Evolutionary conservation across 768 basidiomycete genomes (phyloP).

Genomic region (Tulasnella sp.): DNA sequence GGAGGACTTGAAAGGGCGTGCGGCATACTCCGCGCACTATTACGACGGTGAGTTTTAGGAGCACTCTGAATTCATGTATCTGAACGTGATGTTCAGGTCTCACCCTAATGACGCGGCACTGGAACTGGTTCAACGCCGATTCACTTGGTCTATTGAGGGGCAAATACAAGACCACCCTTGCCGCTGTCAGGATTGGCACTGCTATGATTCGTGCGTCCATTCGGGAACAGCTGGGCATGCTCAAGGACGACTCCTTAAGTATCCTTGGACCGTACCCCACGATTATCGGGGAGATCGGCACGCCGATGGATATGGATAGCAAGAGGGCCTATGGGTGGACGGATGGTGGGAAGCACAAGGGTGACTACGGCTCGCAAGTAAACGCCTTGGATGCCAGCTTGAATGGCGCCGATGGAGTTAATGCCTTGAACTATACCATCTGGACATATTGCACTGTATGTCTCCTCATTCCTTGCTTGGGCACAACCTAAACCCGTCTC

Average conservation of each 20-base stretch:
- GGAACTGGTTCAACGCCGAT: slow-evolving; percentile 94
- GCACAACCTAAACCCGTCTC: background rate
- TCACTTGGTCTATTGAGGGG: slow-evolving; percentile 84
- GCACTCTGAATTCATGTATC: background rate
- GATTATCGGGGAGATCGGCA: slow-evolving; percentile 91
- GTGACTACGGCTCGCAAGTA: slow-evolving; percentile 42
- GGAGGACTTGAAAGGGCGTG: slow-evolving; percentile 47
- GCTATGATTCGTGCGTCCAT: slow-evolving; percentile 65
- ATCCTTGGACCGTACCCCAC: slow-evolving; percentile 63
- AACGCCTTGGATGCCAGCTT: slow-evolving; percentile 78
- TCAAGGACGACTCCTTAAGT: slow-evolving; percentile 60
- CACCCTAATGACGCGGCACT: slow-evolving; percentile 83
- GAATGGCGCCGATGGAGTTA: slow-evolving; percentile 64
- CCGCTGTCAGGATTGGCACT: slow-evolving; percentile 75
- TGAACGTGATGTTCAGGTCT: slow-evolving; percentile 32
- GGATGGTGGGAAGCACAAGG: slow-evolving; percentile 39
- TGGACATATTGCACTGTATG: slow-evolving; percentile 68
- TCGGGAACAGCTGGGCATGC: slow-evolving; percentile 66
- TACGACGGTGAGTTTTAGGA: slow-evolving; percentile 47
- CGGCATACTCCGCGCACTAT: slow-evolving; percentile 73
- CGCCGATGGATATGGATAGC: slow-evolving; percentile 86
- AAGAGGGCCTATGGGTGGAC: slow-evolving; percentile 75
- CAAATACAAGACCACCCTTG: slow-evolving; percentile 52
- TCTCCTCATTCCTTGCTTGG: background rate
- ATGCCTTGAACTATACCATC: slow-evolving; percentile 64